Base-by-base conservation (phyloP, 768 basidiomycete species). In the Tulasnella calospora region DNA sequence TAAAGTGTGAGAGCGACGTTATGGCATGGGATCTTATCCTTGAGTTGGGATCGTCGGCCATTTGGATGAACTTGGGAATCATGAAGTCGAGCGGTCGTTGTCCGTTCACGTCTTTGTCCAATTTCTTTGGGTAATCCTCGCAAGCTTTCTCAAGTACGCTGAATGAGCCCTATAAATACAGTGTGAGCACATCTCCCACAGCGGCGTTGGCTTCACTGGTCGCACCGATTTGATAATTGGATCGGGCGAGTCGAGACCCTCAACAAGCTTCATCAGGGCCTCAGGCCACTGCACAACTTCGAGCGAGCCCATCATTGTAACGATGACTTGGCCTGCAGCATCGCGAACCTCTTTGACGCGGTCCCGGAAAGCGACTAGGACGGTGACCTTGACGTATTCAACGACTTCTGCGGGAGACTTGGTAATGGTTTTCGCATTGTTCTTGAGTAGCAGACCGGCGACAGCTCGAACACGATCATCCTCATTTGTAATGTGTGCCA, bases 361-460 rank as follows among this genome's bases (percentile, higher is more conserved):
- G 84, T 96, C 94, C 81, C 86, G 88, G 85, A 98, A 98, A 21
- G 94, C 93, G 80, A 90, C 88, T 8, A 96, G 89, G 40, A 95
- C 89, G 70, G 92, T 89, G 40, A 86, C 86, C 85, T 96, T 94
- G 80, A 93, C 90, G 83, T 91, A 94, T 72, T 89, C 86, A 40
- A 89, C 87, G 30, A 95, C 92, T 71, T 91, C 89, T 23, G 88
- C 86, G 33, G 90, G 86, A 9, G 90, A 89, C 71, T 87, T 88
- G 76, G 95, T 87, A 83, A 96, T 91, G 81, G 92, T 88, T 78
- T 91, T 89, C 67, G 94, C 89, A 82, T 95, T 96, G 85, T 99
- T 99, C 90, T 99, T 99, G 85, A 99, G 90, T 33, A 98, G 88
- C 82, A 98, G 94, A 61, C 97, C 97, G 35, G 97, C 96, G 86